Conservation (phyloP, 2,329 filamentous ascomycete genomes). For the Cyphellophora attinorum region DNA sequence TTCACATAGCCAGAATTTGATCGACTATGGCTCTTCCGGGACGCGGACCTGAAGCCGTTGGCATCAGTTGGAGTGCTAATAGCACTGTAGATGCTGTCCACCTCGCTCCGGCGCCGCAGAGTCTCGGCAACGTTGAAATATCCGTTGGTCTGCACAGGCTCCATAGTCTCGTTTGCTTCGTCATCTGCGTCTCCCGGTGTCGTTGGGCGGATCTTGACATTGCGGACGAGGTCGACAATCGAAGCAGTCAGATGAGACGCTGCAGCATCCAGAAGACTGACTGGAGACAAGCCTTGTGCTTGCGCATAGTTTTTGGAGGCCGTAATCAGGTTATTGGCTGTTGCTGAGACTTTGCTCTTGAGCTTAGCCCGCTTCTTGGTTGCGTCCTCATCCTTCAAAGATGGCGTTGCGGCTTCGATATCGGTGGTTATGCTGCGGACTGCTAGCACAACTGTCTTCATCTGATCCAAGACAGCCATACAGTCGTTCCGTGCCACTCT, state of each 20-base stretch:
- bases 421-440: slow-evolving; percentile 80
- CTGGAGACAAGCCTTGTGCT: slow-evolving; percentile 74
- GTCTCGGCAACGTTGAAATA: slow-evolving; percentile 55
- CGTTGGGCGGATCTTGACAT: slow-evolving; percentile 73
- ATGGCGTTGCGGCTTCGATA: slow-evolving; percentile 51
- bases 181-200: slow-evolving; percentile 68
- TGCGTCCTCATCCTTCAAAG: slow-evolving; percentile 42
- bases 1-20: slow-evolving; percentile 9
- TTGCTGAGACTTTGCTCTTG: slow-evolving; percentile 76
- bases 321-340: slow-evolving; percentile 91
- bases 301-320: slow-evolving; percentile 84
- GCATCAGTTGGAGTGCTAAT: slow-evolving; percentile 54
- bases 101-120: slow-evolving; percentile 43
- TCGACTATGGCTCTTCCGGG: slow-evolving; percentile 6
- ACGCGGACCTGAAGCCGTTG: slow-evolving; percentile 5
- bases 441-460: slow-evolving; percentile 75
- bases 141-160: slow-evolving; percentile 56
- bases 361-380: slow-evolving; percentile 57
- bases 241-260: slow-evolving; percentile 81
- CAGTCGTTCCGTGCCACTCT: slow-evolving; percentile 66
- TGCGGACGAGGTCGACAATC: slow-evolving; percentile 73
- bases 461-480: slow-evolving; percentile 66
- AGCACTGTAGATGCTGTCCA: slow-evolving; percentile 68
- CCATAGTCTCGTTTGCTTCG: slow-evolving; percentile 53
- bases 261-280: slow-evolving; percentile 88